Evolutionary conservation across 257 asterid genomes (phyloP).

Genomic region (Scutellaria baicalensis): DNA sequence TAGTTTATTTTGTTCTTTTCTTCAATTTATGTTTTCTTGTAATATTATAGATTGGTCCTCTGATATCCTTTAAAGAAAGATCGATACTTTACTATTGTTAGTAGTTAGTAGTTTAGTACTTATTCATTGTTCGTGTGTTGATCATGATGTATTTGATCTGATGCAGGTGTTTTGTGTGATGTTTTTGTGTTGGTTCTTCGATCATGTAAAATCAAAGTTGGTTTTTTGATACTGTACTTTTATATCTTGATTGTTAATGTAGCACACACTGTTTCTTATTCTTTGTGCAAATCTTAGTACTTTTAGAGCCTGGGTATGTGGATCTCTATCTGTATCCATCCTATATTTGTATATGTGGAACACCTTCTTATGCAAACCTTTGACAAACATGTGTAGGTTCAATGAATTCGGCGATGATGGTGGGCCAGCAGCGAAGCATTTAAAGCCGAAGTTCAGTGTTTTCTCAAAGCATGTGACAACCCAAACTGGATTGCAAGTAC

Average conservation of each 20-base stretch:
- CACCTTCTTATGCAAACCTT: constrained; percentile 9
- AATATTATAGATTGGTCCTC: background rate
- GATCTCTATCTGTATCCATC: background rate
- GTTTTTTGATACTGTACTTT: background rate
- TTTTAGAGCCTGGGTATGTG: background rate
- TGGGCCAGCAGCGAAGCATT: constrained; percentile 61
- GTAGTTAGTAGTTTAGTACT: no score
- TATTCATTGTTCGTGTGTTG: background rate
- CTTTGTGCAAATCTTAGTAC: background rate
- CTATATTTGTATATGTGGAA: background rate
- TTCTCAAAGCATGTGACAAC: constrained; percentile 56
- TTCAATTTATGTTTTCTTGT: background rate
- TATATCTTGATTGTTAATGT: background rate
- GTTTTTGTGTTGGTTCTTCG: background rate
- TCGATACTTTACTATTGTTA: background rate
- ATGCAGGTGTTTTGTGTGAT: background rate
- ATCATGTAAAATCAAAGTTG: background rate
- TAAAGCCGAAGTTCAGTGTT: constrained; percentile 57
- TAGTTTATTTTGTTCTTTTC: background rate
- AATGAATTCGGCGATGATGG: constrained; percentile 75
- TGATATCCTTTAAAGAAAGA: background rate
- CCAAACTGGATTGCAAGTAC: constrained; percentile 51
- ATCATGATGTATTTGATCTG: background rate
- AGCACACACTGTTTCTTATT: background rate
- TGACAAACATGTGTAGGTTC: constrained; percentile 31